Evolutionary conservation across 176 grass and related monocot genomes (phyloP).

Genomic region (Echinochloa phyllopogon): DNA sequence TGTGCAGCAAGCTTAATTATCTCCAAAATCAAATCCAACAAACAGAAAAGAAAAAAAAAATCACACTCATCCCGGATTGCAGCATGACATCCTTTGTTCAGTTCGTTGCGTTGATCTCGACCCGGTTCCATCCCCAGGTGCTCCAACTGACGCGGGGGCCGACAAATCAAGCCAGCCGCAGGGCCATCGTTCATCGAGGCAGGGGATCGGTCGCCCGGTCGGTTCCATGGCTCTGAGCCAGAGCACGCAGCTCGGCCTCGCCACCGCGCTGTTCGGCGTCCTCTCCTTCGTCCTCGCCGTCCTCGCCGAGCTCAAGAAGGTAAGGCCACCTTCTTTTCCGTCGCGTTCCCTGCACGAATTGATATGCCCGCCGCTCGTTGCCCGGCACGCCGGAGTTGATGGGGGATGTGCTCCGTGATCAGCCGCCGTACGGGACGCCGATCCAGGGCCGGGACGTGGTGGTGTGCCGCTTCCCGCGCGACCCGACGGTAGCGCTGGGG

Average conservation of each 20-base stretch:
- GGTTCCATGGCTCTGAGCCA: conserved; percentile 49
- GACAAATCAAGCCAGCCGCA: not conserved
- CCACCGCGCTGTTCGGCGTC: conserved; percentile 42
- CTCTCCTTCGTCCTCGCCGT: conserved; percentile 63
- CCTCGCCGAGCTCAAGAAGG: conserved; percentile 64
- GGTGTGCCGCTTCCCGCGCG: conserved; percentile 59
- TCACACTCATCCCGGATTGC: not conserved
- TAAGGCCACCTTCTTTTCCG: not conserved
- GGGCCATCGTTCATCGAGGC: not conserved
- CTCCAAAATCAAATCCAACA: not conserved
- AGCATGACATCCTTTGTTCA: not conserved
- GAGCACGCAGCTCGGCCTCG: conserved; percentile 28
- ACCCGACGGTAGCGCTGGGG: conserved; percentile 47
- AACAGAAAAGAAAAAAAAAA: not conserved
- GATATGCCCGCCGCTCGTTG: too few relatives aligned
- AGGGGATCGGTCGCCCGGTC: not conserved
- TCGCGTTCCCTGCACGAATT: too few relatives aligned
- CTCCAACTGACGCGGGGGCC: not conserved
- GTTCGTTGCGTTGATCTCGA: not conserved
- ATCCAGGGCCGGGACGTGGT: conserved; percentile 46
- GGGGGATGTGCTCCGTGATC: not conserved
- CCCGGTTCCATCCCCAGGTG: not conserved
- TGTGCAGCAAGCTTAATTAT: not conserved
- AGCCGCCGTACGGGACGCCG: conserved; percentile 60
- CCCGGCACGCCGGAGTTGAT: not conserved